phyloP scores from a whole-genome alignment of 176 grass and related monocot genomes.

The Guadua angustifolia region DNA sequence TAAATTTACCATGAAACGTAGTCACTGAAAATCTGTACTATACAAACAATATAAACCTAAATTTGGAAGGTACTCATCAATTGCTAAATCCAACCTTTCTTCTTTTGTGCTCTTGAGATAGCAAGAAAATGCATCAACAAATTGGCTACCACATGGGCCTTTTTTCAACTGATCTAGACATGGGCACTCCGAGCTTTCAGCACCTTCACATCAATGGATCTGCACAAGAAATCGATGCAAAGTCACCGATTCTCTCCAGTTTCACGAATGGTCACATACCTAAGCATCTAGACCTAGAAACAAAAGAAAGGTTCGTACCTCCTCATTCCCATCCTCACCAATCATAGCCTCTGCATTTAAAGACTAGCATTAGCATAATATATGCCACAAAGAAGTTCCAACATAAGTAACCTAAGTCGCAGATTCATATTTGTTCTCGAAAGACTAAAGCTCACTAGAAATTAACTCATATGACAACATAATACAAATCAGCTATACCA shows the following conservation, averaged over 20 bases:
- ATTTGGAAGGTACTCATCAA: too few relatives aligned
- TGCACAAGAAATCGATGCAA: slow-evolving; percentile 49
- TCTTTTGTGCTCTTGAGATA: too few relatives aligned
- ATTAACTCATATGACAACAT: neutral
- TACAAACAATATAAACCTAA: too few relatives aligned
- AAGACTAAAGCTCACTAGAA: neutral
- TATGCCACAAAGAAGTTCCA: neutral
- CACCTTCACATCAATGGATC: slow-evolving; percentile 79
- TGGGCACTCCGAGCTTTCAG: slow-evolving; percentile 80
- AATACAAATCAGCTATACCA: neutral
- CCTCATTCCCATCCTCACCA: slow-evolving; percentile 50
- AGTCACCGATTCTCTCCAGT: neutral
- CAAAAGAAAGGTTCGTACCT: slow-evolving; percentile 51
- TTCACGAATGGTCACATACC: neutral
- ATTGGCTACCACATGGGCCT: slow-evolving; percentile 77
- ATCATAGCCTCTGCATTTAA: slow-evolving; percentile 64
- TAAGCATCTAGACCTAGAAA: slow-evolving; percentile 16
- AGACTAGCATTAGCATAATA: neutral
- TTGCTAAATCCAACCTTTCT: too few relatives aligned
- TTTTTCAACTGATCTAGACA: slow-evolving; percentile 81
- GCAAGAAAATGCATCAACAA: too few relatives aligned
- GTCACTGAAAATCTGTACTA: neutral
- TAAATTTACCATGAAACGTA: neutral
- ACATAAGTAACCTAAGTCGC: slow-evolving; percentile 21
- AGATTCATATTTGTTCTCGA: slow-evolving; percentile 1